Base-by-base conservation (phyloP, 2,329 filamentous ascomycete species). In the Coniella vitis region DNA sequence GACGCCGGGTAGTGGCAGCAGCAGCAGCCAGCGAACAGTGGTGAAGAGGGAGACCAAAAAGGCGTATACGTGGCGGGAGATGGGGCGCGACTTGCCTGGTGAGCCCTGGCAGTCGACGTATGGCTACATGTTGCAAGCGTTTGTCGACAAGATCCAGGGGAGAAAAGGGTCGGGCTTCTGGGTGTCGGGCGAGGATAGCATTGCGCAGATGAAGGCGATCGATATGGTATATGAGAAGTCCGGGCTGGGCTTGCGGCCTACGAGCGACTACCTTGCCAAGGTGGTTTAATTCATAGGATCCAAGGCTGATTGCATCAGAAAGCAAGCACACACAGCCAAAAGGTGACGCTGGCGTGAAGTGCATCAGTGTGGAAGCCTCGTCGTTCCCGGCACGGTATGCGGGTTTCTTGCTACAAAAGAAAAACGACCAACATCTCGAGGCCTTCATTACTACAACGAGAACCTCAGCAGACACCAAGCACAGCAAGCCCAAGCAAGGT, bases 111-210 rank as follows among this genome's bases (percentile, higher is more conserved):
- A 71, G 72, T 60, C 63, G 25, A 66, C 68, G 13, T 75, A 73
- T 56, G 63, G 69, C 7, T 62, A 73, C 55, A 66, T 71, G 62
- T 62, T 77, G 25, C 71, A 76, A 58, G 63, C 68, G 51, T 77
- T 77, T 55, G 70, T 75, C 12, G 68, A 74, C 58, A 60, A 58
- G 29, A 54, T 76, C 40, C 66, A 65, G 39, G 69, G 68, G 0
- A 59, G 65, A 1, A 51, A 65, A 46, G 63, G 62, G 7, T 60
- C 64, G 4, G 63, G 61, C 1, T 49, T 63, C 2, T 74, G 72
- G 69, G 59, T 75, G 7, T 56, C 59, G 14, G 56, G 55, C 2
- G 66, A 71, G 43, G 71, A 74, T 51, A 70, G 65, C 21, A 62
- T 75, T 20, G 57, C 57, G 17, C 68, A 67, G 63, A 72, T 72